Conservation (phyloP, 106 monocot species). For the Dendrobium chrysotoxum region DNA sequence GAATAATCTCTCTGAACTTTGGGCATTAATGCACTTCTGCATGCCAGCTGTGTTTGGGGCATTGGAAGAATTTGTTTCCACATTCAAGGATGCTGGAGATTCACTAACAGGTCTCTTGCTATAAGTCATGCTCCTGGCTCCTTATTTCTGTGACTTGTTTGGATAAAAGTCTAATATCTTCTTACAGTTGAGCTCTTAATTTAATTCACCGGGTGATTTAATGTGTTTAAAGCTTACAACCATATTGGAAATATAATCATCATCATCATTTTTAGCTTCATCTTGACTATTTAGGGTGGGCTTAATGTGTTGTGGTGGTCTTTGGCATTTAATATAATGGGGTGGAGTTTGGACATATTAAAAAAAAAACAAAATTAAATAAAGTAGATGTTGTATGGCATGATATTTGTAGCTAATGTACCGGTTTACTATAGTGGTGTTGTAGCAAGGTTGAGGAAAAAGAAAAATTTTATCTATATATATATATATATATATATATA, state of each 20-base stretch:
- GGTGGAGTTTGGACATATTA: too few species aligned
- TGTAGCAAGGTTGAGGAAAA: too few species aligned
- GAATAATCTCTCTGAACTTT: constrained; percentile 87
- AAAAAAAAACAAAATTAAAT: too few species aligned
- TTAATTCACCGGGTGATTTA: background rate
- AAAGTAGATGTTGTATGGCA: too few species aligned
- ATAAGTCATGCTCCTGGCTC: background rate
- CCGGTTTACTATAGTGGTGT: too few species aligned
- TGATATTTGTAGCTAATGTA: too few species aligned
- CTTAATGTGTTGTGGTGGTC: too few species aligned
- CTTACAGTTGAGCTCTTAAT: background rate
- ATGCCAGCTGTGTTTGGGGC: constrained; percentile 84
- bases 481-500: too few species aligned
- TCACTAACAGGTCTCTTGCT: constrained; percentile 35
- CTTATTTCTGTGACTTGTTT: background rate
- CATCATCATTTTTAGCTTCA: background rate
- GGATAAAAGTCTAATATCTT: background rate
- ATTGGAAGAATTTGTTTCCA: constrained; percentile 68
- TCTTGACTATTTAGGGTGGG: background rate
- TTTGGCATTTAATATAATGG: too few species aligned
- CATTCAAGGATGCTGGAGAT: constrained; percentile 51
- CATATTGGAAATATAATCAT: background rate
- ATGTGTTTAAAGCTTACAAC: background rate
- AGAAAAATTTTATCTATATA: too few species aligned
- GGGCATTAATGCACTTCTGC: constrained; percentile 98